Base-by-base conservation (phyloP, 2,329 filamentous ascomycete species). In the Septoria petroselini region DNA sequence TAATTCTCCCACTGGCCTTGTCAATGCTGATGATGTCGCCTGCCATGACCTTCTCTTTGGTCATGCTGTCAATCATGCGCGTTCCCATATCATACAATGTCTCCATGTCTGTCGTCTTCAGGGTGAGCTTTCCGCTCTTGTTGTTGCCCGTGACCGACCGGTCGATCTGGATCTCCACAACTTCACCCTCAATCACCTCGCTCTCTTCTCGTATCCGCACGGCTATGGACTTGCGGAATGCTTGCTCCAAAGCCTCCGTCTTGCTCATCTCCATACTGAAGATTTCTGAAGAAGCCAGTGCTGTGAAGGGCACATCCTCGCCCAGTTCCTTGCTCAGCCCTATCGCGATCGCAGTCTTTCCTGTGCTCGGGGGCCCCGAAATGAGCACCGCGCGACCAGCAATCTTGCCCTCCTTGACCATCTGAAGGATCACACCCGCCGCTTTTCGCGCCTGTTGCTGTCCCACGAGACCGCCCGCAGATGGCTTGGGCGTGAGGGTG, bases 21-120 rank as follows among this genome's bases (percentile, higher is more conserved):
- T 98, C 93, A 62, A 98, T 97, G 50, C 88, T 95, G 64, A 98
- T 94, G 60, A 98, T 93, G 69, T 98, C 93, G 62, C 93, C 93
- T 3, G 93, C 93, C 85, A 97, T 95, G 58, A 98, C 89, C 64
- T 94, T 91, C 76, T 98, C 93, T 73, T 97, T 97, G 60, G 91
- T 96, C 90, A 98, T 96, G 58, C 90, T 90, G 68, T 98, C 93
- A 60, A 98, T 98, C 93, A 98, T 97, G 75, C 97, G 97, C 60
- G 87, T 91, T 58, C 93, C 93, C 91, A 98, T 96, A 66, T 98
- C 93, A 74, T 97, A 98, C 59, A 98, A 88, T 9, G 93, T 95
- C 73, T 98, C 93, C 93, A 98, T 98, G 70, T 98, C 93, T 51
- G 91, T 97, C 8, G 93, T 98, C 76, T 98, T 98, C 76, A 98